Evolutionary conservation across 2,329 filamentous ascomycete species (phyloP).

Genomic region (Monascus ruber): DNA sequence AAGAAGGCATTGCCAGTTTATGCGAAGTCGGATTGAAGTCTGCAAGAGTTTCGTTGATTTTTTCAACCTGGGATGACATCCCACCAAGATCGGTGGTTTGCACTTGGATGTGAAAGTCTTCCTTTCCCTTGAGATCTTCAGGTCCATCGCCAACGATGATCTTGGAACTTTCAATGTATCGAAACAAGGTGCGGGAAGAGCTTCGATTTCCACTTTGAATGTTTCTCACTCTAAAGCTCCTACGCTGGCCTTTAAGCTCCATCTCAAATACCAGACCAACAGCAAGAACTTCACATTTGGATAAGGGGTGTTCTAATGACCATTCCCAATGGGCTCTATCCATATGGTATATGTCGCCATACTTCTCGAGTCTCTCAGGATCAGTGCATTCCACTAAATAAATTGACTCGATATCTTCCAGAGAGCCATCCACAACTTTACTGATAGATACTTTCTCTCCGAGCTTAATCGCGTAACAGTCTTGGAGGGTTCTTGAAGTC

Average conservation of each 20-base stretch:
- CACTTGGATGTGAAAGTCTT: slow-evolving; percentile 17
- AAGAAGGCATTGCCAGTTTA: slow-evolving; percentile 27
- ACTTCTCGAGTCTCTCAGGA: slow-evolving; percentile 24
- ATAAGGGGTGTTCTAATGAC: slow-evolving; percentile 33
- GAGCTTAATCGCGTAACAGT: slow-evolving; percentile 60
- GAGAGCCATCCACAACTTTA: slow-evolving; percentile 34
- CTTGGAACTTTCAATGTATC: slow-evolving; percentile 22
- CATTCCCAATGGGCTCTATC: slow-evolving; percentile 39
- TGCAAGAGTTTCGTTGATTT: slow-evolving; percentile 56
- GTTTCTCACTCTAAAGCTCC: slow-evolving; percentile 49
- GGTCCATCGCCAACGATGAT: slow-evolving; percentile 19
- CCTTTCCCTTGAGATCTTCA: slow-evolving; percentile 6
- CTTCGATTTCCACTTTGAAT: slow-evolving; percentile 40
- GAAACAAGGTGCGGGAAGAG: slow-evolving; percentile 25
- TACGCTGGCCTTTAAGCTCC: slow-evolving; percentile 43
- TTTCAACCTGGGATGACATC: slow-evolving; percentile 50
- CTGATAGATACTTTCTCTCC: slow-evolving; percentile 57
- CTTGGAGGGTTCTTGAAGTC: slow-evolving; percentile 62
- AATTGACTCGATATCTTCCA: slow-evolving; percentile 48
- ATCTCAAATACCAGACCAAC: slow-evolving; percentile 60
- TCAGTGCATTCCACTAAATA: slow-evolving; percentile 49
- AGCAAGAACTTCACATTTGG: slow-evolving; percentile 55
- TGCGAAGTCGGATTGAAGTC: slow-evolving; percentile 37
- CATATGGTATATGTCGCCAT: slow-evolving; percentile 21
- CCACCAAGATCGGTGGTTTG: slow-evolving; percentile 51